These are phyloP conservation scores for Synchytrium microbalum DNA, from an alignment of 371 early-diverging fungal genomes.

Conservation along the genomic window DNA sequence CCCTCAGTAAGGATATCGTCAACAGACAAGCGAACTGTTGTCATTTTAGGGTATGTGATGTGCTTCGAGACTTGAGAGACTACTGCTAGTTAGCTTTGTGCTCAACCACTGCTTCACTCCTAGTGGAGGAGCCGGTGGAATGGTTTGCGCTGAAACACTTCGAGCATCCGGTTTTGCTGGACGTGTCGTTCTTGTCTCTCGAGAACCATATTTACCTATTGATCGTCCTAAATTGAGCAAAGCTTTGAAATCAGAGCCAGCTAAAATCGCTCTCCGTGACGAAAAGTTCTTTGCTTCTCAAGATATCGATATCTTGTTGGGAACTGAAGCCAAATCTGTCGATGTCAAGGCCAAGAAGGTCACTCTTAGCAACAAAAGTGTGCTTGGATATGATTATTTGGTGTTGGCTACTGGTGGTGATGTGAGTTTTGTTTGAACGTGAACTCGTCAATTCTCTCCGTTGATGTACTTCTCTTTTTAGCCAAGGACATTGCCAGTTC, in stretches of 20 bases:
- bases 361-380: constrained; percentile 22
- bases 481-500: constrained; percentile 36
- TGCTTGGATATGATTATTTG: constrained; percentile 32
- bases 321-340: constrained; percentile 23
- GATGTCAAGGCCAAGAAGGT: constrained; percentile 31
- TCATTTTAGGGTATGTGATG: constrained; percentile 28
- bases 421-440: constrained; percentile 15
- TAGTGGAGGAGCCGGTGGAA: constrained; percentile 48
- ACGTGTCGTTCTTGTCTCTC: constrained; percentile 32
- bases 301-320: constrained; percentile 3
- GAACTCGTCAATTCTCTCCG: neutral
- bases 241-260: neutral
- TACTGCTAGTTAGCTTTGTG: too few species aligned
- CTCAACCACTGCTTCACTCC: too few species aligned
- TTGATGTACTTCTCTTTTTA: constrained; percentile 6
- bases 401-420: constrained; percentile 40
- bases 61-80: constrained; percentile 14
- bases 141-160: constrained; percentile 37
- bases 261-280: constrained; percentile 7
- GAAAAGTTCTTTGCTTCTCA: neutral
- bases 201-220: constrained; percentile 43
- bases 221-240: constrained; percentile 21
- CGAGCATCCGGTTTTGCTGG: constrained; percentile 41
- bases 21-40: constrained; percentile 19
- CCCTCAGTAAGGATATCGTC: constrained; percentile 15